Percentiles rank a stretch among this genome's conserved stretches.
Conservation (phyloP, 208 protist genomes). For the Acanthamoeba quina region DNA sequence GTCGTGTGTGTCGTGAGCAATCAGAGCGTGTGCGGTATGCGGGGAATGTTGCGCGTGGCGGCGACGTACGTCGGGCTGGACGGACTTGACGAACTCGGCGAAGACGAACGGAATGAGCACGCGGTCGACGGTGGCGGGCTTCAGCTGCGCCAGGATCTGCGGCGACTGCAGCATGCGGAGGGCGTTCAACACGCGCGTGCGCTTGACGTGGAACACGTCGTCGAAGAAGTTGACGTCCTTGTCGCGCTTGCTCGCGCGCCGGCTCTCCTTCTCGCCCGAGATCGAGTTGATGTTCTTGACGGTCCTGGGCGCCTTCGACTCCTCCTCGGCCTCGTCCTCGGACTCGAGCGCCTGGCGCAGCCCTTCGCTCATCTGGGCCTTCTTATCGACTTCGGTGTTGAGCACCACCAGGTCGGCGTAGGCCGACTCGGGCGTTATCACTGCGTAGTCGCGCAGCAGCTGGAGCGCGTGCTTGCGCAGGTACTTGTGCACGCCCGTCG, state of each 20-base stretch:
- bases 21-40: neutral
- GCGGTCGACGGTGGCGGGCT: neutral
- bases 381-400: neutral
- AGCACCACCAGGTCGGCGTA: slow-evolving; percentile 29
- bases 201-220: slow-evolving; percentile 64
- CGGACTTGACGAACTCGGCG: slow-evolving; percentile 49
- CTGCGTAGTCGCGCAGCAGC: slow-evolving; percentile 6
- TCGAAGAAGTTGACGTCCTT: slow-evolving; percentile 74
- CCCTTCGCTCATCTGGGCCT: neutral
- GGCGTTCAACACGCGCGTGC: slow-evolving; percentile 11
- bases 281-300: neutral
- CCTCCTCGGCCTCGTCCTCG: neutral
- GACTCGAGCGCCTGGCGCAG: slow-evolving; percentile 7
- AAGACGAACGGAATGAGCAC: slow-evolving; percentile 50
- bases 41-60: neutral
- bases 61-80: slow-evolving; percentile 17
- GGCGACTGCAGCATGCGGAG: slow-evolving; percentile 54
- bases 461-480: slow-evolving; percentile 51
- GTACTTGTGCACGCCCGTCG: neutral
- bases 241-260: neutral
- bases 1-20: neutral
- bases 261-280: neutral
- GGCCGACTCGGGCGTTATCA: neutral
- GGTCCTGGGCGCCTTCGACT: neutral
- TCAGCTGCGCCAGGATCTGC: slow-evolving; percentile 3